Evolutionary conservation across 225 moss, liverwort and hornwort species (phyloP).

Genomic region (Climacium dendroides): DNA sequence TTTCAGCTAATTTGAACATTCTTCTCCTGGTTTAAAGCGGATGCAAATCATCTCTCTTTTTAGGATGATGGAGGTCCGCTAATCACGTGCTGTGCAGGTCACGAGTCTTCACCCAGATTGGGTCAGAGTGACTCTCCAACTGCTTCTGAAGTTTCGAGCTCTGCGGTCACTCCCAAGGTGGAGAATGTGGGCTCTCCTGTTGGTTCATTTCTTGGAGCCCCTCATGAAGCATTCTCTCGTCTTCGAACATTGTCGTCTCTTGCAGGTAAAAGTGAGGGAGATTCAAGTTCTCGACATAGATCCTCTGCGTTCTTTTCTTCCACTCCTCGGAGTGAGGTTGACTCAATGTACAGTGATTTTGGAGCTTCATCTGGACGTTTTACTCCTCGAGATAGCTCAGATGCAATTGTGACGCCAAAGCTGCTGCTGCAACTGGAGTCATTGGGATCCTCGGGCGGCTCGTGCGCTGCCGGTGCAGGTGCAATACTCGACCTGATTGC

Average conservation of each 20-base stretch:
- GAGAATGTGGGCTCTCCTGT: conserved; percentile 30
- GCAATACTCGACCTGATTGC: conserved; percentile 88
- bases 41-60: neutral
- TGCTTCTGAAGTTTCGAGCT: conserved; percentile 43
- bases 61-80: neutral
- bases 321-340: conserved; percentile 52
- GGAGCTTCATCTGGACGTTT: conserved; percentile 43
- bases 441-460: conserved; percentile 61
- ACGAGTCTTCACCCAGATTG: conserved; percentile 28
- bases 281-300: conserved; percentile 37
- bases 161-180: conserved; percentile 18
- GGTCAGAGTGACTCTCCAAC: conserved; percentile 38
- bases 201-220: conserved; percentile 38
- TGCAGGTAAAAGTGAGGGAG: conserved; percentile 49
- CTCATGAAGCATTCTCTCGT: conserved; percentile 48
- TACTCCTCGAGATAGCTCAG: conserved; percentile 45
- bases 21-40: neutral
- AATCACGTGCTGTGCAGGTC: conserved; percentile 5
- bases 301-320: conserved; percentile 44
- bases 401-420: conserved; percentile 51
- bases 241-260: conserved; percentile 45
- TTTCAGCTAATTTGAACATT: neutral
- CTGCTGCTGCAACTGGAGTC: conserved; percentile 62
- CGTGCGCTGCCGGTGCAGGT: conserved; percentile 64
- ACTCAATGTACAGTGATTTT: conserved; percentile 40